Percentiles rank a stretch among this genome's conserved stretches.
Evolutionary conservation across 2,329 filamentous ascomycete genomes (phyloP).

Genomic region (Verticillium klebahnii): DNA sequence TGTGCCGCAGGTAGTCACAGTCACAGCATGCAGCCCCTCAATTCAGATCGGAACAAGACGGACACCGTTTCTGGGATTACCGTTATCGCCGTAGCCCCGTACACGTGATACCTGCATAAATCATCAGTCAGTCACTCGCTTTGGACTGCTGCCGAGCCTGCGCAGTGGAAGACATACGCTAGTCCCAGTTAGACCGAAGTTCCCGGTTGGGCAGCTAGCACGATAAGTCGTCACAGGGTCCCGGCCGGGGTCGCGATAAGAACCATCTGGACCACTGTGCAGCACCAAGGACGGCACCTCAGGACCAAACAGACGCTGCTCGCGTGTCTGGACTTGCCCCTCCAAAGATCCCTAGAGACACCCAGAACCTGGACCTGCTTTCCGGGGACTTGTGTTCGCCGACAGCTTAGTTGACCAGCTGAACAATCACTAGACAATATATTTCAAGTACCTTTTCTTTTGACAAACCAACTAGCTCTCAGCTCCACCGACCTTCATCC

Average conservation of each 20-base stretch:
- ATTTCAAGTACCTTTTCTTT: background rate
- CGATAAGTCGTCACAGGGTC: slow-evolving; percentile 6
- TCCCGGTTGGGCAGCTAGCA: background rate
- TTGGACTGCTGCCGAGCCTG: background rate
- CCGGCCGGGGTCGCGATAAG: slow-evolving; percentile 5
- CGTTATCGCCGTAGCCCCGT: too few species aligned
- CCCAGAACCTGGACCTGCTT: background rate
- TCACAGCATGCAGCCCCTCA: too few species aligned
- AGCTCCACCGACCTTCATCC: slow-evolving; percentile 1
- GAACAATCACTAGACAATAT: background rate
- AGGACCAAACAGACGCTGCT: background rate
- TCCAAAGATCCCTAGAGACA: slow-evolving; percentile 8
- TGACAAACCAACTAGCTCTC: background rate
- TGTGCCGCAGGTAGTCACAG: too few species aligned
- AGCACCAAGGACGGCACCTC: slow-evolving; percentile 2
- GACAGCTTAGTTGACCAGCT: background rate
- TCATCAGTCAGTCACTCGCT: too few species aligned
- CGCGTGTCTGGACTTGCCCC: slow-evolving; percentile 7
- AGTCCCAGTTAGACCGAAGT: background rate
- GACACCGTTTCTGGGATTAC: too few species aligned
- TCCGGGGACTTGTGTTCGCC: slow-evolving; percentile 1
- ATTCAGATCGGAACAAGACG: too few species aligned
- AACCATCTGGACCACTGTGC: slow-evolving; percentile 4
- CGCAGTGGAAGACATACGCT: background rate
- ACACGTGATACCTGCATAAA: too few species aligned